phyloP scores from a whole-genome alignment of 805 yeast genomes.

The Kazachstania martiniae region DNA sequence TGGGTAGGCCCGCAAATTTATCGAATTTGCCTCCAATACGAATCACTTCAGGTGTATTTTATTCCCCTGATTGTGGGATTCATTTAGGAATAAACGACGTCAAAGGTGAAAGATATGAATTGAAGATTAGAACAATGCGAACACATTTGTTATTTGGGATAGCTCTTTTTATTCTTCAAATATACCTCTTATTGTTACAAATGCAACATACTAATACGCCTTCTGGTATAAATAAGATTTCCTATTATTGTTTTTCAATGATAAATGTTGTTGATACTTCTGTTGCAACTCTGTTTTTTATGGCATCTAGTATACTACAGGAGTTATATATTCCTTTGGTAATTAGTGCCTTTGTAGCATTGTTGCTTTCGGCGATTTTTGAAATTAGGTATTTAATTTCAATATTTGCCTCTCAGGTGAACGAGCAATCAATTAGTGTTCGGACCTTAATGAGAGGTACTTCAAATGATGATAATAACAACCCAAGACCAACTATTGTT shows the following conservation, averaged over 20 bases:
- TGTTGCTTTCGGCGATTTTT: slow-evolving; percentile 60
- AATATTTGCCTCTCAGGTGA: slow-evolving; percentile 59
- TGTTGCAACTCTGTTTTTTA: slow-evolving; percentile 48
- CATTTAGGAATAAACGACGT: slow-evolving; percentile 31
- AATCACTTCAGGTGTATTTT: slow-evolving; percentile 48
- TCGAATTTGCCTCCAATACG: slow-evolving; percentile 42
- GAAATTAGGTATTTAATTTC: slow-evolving; percentile 64
- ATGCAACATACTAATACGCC: slow-evolving; percentile 69
- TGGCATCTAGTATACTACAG: slow-evolving; percentile 44
- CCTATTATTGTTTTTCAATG: slow-evolving; percentile 56
- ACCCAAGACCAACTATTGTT: slow-evolving; percentile 21
- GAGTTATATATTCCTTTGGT: slow-evolving; percentile 56
- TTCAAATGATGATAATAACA: slow-evolving; percentile 12
- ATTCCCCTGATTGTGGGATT: slow-evolving; percentile 86
- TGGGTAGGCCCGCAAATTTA: slow-evolving; percentile 63
- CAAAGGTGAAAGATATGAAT: slow-evolving; percentile 49
- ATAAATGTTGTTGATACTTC: slow-evolving; percentile 63
- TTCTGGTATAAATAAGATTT: slow-evolving; percentile 62
- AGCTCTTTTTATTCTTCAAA: slow-evolving; percentile 39
- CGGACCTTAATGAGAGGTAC: slow-evolving; percentile 55
- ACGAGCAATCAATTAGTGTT: slow-evolving; percentile 57
- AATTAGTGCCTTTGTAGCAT: slow-evolving; percentile 57
- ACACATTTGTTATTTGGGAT: slow-evolving; percentile 35
- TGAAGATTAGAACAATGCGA: slow-evolving; percentile 30
- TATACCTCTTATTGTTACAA: slow-evolving; percentile 51